A percentile compares a stretch with the other conserved stretches of the same genome.
Conservation (phyloP, 495 filamentous ascomycete species). For the Apodospora peruviana region DNA sequence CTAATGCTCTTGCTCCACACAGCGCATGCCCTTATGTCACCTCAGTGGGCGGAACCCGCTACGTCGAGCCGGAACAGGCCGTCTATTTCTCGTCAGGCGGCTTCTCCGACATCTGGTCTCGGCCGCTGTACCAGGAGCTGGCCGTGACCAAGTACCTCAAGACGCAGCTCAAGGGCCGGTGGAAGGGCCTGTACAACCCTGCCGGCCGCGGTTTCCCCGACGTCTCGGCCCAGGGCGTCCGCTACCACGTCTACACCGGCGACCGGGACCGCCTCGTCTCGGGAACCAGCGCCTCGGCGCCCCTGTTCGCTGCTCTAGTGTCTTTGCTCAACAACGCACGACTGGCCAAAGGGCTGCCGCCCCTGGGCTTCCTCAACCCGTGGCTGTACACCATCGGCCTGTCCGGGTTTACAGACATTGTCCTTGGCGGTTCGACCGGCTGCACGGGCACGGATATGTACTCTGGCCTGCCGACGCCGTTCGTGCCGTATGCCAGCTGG, state of each 20-base stretch:
- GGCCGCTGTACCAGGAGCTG: slow-evolving; percentile 55
- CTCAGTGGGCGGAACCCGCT: slow-evolving; percentile 60
- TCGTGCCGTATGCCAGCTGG: slow-evolving; percentile 16
- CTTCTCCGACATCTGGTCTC: slow-evolving; percentile 61
- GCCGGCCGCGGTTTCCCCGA: slow-evolving; percentile 66
- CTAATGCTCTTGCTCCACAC: too few relatives aligned
- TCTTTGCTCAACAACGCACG: slow-evolving; percentile 61
- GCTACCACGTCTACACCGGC: slow-evolving; percentile 30
- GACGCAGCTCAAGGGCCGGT: slow-evolving; percentile 38
- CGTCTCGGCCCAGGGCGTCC: slow-evolving; percentile 52
- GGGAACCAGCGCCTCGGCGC: slow-evolving; percentile 49
- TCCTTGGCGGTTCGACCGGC: slow-evolving; percentile 44
- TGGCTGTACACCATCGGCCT: slow-evolving; percentile 53
- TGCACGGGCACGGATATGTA: slow-evolving; percentile 39
- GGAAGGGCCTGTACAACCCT: slow-evolving; percentile 47
- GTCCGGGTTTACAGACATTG: slow-evolving; percentile 49
- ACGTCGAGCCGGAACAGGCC: slow-evolving; percentile 52
- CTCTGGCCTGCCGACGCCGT: slow-evolving; percentile 34
- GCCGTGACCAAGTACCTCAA: slow-evolving; percentile 56
- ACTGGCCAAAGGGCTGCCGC: slow-evolving; percentile 40
- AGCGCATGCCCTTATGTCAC: slow-evolving; percentile 66
- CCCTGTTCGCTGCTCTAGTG: slow-evolving; percentile 54
- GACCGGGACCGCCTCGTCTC: background rate
- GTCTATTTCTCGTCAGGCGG: slow-evolving; percentile 59
- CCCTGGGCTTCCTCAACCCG: slow-evolving; percentile 65